phyloP scores from a whole-genome alignment of 2,329 filamentous ascomycete species.

The Blumeria hordei region DNA sequence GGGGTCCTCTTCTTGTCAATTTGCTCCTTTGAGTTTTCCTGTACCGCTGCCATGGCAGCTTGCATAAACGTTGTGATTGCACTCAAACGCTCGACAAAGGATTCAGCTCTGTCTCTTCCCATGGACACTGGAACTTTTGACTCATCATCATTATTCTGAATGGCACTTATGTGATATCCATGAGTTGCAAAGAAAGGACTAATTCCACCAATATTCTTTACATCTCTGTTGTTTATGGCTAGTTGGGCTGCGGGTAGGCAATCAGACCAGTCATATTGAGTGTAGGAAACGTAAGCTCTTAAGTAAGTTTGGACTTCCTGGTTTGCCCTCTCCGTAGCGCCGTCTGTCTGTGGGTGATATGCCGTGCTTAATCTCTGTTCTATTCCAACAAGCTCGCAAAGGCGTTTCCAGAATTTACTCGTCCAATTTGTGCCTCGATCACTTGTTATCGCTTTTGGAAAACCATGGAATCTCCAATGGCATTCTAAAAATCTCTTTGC shows the following conservation, averaged over 20 bases:
- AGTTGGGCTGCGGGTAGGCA: neutral
- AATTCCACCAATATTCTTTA: neutral
- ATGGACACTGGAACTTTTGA: neutral
- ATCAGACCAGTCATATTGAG: neutral
- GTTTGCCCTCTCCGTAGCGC: neutral
- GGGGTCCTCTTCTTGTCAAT: neutral
- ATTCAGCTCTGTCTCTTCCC: neutral
- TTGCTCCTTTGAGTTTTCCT: neutral
- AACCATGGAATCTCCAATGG: neutral
- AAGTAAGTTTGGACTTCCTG: conserved; percentile 1
- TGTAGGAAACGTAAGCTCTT: neutral
- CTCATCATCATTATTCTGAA: neutral
- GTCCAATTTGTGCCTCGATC: neutral
- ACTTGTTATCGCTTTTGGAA: neutral
- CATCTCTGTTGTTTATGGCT: neutral
- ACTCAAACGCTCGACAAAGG: neutral
- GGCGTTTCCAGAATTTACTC: neutral
- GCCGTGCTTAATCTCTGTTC: neutral
- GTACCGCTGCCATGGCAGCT: neutral
- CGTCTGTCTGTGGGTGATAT: neutral
- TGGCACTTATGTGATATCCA: neutral
- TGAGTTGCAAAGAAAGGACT: neutral
- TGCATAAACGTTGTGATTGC: neutral
- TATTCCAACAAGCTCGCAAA: neutral
- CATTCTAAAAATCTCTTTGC: neutral